phyloP scores from a whole-genome alignment of 345 rosid genomes.

The Zanthoxylum bungeanum region DNA sequence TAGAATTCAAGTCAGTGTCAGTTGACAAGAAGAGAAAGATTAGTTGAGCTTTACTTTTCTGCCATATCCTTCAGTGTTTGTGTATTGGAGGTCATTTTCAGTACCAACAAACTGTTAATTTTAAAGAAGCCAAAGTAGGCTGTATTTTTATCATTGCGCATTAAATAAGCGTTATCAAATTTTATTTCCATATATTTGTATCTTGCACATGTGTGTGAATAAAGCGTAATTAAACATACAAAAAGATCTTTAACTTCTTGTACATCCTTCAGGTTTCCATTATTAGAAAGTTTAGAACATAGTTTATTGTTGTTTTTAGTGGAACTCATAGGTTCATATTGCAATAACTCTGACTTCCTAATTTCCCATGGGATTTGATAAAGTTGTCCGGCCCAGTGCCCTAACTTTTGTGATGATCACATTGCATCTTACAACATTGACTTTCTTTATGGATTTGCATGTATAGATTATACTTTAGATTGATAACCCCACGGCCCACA shows the following conservation, averaged over 20 bases:
- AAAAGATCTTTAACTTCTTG: not conserved
- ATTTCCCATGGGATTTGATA: not conserved
- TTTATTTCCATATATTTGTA: not conserved
- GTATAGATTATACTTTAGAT: too few species aligned
- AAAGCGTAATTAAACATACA: too few species aligned
- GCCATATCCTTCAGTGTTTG: not conserved
- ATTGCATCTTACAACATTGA: not conserved
- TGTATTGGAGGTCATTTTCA: not conserved
- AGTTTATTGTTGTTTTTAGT: not conserved
- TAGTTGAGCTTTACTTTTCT: not conserved
- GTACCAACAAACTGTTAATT: not conserved
- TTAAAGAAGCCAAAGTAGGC: not conserved
- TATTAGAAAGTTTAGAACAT: not conserved
- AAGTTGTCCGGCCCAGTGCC: not conserved
- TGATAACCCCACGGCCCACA: too few species aligned
- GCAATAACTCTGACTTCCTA: not conserved
- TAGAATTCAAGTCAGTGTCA: not conserved
- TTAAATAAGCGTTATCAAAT: not conserved
- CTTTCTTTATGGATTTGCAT: not conserved
- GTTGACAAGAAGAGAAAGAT: not conserved
- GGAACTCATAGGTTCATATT: not conserved
- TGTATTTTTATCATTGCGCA: not conserved
- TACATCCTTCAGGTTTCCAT: not conserved
- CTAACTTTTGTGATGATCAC: not conserved
- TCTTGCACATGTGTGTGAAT: too few species aligned